Evolutionary conservation across 2,329 filamentous ascomycete species (phyloP).

Genomic region (Cladosporium colombiae): DNA sequence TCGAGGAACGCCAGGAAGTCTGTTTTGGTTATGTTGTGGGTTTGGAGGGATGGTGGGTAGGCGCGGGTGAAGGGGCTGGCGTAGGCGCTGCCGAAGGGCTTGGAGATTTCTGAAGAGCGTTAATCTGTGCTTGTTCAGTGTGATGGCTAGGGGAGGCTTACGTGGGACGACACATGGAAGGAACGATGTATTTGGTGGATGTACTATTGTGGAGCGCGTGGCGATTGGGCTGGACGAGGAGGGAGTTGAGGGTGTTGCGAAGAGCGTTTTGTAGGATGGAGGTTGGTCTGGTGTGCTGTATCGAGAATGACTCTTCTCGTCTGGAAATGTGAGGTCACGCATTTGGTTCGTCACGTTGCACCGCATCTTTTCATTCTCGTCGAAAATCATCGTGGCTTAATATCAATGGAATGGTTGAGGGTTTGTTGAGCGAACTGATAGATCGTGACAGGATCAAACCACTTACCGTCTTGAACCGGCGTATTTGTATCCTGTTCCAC

Average conservation of each 20-base stretch:
- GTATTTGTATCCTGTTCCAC: background rate
- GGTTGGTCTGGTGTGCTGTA: background rate
- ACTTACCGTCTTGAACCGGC: background rate
- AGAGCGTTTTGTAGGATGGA: background rate
- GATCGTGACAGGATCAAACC: background rate
- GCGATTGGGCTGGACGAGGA: background rate
- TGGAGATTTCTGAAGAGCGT: background rate
- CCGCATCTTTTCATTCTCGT: background rate
- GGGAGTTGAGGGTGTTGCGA: background rate
- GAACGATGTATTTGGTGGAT: background rate
- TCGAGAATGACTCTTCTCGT: background rate
- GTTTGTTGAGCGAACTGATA: background rate
- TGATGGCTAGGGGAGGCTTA: background rate
- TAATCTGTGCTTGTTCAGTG: background rate
- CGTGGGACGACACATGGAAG: background rate
- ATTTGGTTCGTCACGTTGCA: background rate
- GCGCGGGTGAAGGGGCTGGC: constrained; percentile 5
- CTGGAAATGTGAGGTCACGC: background rate
- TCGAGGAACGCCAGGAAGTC: constrained; percentile 35
- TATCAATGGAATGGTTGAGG: background rate
- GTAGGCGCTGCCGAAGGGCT: background rate
- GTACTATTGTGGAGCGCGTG: background rate
- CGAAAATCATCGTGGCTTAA: background rate
- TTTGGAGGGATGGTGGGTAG: constrained; percentile 5
- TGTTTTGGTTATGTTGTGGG: constrained; percentile 21